These are phyloP conservation scores for Capsicum rhomboideum DNA, from an alignment of 257 asterid genomes.

Conservation along the genomic window DNA sequence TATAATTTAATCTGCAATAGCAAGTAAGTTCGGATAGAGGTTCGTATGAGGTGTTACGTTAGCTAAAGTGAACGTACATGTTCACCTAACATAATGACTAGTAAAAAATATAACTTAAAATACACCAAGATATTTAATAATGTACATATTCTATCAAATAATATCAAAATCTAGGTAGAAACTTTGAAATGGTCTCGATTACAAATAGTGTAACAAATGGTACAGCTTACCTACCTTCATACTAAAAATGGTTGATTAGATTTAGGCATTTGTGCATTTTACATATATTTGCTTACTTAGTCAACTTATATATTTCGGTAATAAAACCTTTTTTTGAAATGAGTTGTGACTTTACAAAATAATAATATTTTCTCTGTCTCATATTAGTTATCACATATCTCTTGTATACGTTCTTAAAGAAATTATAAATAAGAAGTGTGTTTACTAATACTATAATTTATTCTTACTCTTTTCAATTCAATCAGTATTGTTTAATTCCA, in stretches of 20 bases:
- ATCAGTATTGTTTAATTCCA: background rate
- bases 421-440: background rate
- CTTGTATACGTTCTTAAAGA: background rate
- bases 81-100: background rate
- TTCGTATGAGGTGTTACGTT: background rate
- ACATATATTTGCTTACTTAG: background rate
- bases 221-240: background rate
- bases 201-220: background rate
- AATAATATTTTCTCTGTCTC: background rate
- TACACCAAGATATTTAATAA: background rate
- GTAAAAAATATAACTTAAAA: background rate
- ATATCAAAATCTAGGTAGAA: background rate
- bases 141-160: background rate
- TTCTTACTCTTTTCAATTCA: background rate
- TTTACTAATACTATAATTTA: background rate
- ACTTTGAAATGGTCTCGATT: background rate
- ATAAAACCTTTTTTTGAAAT: no score
- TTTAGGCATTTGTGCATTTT: background rate
- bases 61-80: background rate
- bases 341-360: background rate
- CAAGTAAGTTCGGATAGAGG: background rate
- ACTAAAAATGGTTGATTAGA: background rate
- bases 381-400: background rate
- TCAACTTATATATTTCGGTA: background rate
- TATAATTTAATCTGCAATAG: background rate